Evolutionary conservation across 2,329 filamentous ascomycete species (phyloP).

Genomic region (Aspergillus fijiensis): DNA sequence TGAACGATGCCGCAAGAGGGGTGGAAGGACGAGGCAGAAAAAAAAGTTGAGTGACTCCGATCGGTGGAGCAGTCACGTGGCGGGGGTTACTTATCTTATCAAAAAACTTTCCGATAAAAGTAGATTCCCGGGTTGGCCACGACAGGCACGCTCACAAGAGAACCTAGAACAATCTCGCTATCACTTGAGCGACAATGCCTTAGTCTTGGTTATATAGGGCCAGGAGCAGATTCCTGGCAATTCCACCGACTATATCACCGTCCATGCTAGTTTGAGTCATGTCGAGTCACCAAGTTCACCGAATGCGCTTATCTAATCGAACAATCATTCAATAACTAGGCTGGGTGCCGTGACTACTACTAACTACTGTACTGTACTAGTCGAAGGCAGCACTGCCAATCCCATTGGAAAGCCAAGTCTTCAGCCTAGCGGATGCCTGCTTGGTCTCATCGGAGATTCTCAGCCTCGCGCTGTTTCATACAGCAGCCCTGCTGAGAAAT

Average conservation of each 20-base stretch:
- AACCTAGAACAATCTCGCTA: not conserved
- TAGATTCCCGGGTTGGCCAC: not conserved
- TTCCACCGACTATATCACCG: not conserved
- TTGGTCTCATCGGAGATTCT: not conserved
- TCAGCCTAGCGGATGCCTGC: not conserved
- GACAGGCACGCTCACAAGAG: not conserved
- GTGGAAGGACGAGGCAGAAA: not conserved
- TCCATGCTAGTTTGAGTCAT: not conserved
- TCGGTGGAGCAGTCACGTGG: conserved; percentile 1
- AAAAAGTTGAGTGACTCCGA: conserved; percentile 2
- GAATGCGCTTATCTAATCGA: not conserved
- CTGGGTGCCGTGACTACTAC: not conserved
- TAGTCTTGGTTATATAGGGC: too few relatives aligned
- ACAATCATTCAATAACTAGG: not conserved
- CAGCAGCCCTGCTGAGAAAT: not conserved
- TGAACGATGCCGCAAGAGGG: not conserved
- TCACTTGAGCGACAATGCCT: too few relatives aligned
- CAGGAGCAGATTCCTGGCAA: too few relatives aligned
- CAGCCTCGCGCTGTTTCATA: not conserved
- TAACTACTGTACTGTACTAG: not conserved
- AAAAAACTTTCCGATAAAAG: not conserved
- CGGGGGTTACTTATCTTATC: not conserved
- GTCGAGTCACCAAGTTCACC: not conserved
- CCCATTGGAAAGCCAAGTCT: not conserved
- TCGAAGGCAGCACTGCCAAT: not conserved